Evolutionary conservation across 441 rosid genomes (phyloP), one percentile per base, ranked within the genome.

Genomic region (Gossypium davidsonii): DNA sequence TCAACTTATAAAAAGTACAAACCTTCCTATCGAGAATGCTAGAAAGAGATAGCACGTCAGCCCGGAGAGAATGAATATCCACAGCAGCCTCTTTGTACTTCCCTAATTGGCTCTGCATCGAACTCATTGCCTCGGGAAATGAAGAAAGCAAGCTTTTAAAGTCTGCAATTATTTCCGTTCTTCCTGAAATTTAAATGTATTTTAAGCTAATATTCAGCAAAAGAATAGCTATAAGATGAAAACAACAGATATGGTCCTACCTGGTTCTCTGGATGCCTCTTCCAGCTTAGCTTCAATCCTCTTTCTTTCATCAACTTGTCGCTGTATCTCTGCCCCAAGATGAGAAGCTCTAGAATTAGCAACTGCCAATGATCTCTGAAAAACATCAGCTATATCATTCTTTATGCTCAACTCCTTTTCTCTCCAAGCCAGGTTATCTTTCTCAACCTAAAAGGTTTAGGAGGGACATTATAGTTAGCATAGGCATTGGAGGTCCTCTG

Each of bases 41-140:
- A 42, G 94, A 86, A 82, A 93, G 90, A 70, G 90, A 90, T 82
- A 82, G 94, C 78, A 86, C 89, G 75, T 92, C 94, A 74, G 98
- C 96, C 39, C 88, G 89, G 79, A 93, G 82, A 64, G 91, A 83
- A 83, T 92, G 96, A 78, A 93, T 85, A 78, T 90, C 89, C 72
- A 84, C 78, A 76, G 97, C 91, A 84, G 88, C 85, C 73, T 89
- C 94, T 81, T 92, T 96, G 80, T 67, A 92, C 58, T 74, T 85
- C 73, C 88, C 83, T 79, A 96, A 77, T 52, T 90, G 93, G 74
- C 86, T 83, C 83, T 90, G 94, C 99, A 96, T 90, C 26, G 81
- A 68, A 77, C 83, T 81, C 99, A 93, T 91, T 76, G 92, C 92
- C 82, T 86, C 89, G 9, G 98, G 97, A 83, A 91, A 96, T 25